Evolutionary conservation across 371 early-diverging fungal species (phyloP).

Genomic region (Syncephalastrum monosporum): DNA sequence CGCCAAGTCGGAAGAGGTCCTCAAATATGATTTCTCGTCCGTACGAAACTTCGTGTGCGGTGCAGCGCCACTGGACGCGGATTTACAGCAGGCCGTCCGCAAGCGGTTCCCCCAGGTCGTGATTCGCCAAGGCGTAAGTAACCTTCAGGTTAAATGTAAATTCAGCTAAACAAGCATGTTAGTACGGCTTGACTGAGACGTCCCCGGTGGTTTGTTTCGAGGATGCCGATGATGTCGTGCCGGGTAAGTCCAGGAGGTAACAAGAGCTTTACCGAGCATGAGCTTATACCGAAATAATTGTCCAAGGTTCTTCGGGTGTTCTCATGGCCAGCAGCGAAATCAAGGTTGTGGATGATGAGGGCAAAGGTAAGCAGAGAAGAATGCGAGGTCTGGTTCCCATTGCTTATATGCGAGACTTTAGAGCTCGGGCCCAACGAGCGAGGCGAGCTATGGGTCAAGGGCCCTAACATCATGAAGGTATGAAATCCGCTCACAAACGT

Average conservation of each 20-base stretch:
- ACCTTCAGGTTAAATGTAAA: too few species aligned
- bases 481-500: too few species aligned
- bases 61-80: conserved; percentile 80
- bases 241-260: conserved; percentile 9
- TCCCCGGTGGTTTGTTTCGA: conserved; percentile 29
- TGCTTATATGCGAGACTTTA: conserved; percentile 7
- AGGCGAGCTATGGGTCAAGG: neutral
- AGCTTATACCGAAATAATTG: neutral
- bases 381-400: neutral
- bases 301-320: conserved; percentile 55
- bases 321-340: conserved; percentile 67
- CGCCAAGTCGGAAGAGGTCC: conserved; percentile 49
- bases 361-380: conserved; percentile 21
- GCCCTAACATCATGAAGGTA: conserved; percentile 61
- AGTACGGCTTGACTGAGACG: conserved; percentile 66
- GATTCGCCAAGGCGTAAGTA: conserved; percentile 29
- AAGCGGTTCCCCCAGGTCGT: conserved; percentile 38
- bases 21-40: conserved; percentile 64
- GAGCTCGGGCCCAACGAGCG: conserved; percentile 50
- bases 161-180: too few species aligned
- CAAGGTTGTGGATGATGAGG: conserved; percentile 59
- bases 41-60: conserved; percentile 61
- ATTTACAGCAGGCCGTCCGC: conserved; percentile 44
- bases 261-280: neutral
- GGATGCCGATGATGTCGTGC: conserved; percentile 9